Base-by-base conservation (phyloP, 192 early-diverging fungal species). In the Coemansia sp. region DNA sequence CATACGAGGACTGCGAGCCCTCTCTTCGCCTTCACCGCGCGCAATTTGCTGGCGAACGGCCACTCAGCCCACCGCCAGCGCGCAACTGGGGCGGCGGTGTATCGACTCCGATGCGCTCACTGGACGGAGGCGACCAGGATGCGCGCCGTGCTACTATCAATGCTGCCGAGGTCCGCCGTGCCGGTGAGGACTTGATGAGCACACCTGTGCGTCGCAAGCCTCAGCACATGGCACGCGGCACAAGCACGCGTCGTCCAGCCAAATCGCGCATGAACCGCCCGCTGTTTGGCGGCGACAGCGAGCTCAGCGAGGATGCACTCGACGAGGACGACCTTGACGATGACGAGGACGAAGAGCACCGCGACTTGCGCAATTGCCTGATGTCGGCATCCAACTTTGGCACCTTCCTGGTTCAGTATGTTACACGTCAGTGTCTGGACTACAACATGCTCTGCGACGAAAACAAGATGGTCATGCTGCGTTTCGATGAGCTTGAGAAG, bases 321-420 rank as follows among this genome's bases (percentile, higher is more conserved):
- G 70, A 71, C 52, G 70, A 67, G 25, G 69, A 64, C 16, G 69
- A 66, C 26, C 15, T 55, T 10, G 61, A 74, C 25, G 75, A 72
- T 18, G 59, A 64, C n/a, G 67, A 69, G 7, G 59, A 65, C 1
- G 70, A 72, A 15, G 73, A 75, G 12, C 78, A 72, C 20, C 51
- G 48, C 30, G 63, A 71, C 28, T 30, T 81, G 59, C 78, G 78
- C 59, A 72, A 66, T 37, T 75, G 78, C 29, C 66, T 81, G 7
- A 68, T 63, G 58, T 58, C 69, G 7, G 78, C 78, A 3, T 75
- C 78, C 23, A 61, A 55, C 4, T 81, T 81, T 64, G 78, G 78
- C 40, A 75, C 61, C 28, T 81, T 81, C 43, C 64, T 81, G 37
- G 78, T 81, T 4, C 78, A 72, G 66, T 81, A 81, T 34, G 70